Evolutionary conservation across 2,329 filamentous ascomycete species (phyloP), one percentile per base, ranked within the genome.

Genomic region (Sporothrix mexicana): DNA sequence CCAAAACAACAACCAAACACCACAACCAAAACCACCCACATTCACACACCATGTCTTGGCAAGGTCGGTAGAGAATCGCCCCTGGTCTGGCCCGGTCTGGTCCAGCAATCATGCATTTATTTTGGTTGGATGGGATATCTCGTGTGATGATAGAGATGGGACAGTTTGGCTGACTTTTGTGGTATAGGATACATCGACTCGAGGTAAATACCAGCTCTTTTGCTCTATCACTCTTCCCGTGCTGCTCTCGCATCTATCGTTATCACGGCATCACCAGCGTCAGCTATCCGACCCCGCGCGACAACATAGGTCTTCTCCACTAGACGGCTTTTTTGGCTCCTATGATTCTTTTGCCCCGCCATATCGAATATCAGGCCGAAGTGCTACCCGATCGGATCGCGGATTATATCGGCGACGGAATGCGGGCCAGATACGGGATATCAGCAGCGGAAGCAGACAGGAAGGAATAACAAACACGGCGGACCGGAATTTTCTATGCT

Each of bases 41-140:
- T 43, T 47, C 61, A 7, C 45, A 45, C 74, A 76, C 13, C 66
- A 76, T 76, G 75, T 76, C 75, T 51, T 76, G 75, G 75, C 75
- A 76, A 75, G 74, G 75, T 76, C 13, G 36, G 69, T 69, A 43
- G 7, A 20, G 30, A n/a, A 41, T 36, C 17, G 36, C 30, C 57
- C 25, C 45, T 41, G 17, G 47, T 7, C 59, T 20, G 15, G 6
- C 8, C 9, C 30, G 30, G 30, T 36, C 30, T 7, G 30, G 30
- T 36, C 30, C 30, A 36, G 30, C 30, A 30, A 30, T 30, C 30
- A 30, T 30, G 2, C 4, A 36, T 36, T 7, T 5, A 36, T 36
- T 15, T 23, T 41, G 15, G 17, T 20, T 23, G 13, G 15, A 12
- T 67, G 6, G 17, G 15, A 10, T 25, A 9, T 45, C 36, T 45